Evolutionary conservation across 345 rosid genomes (phyloP), one percentile per base, ranked within the genome.

Genomic region (Ceriops decandra): DNA sequence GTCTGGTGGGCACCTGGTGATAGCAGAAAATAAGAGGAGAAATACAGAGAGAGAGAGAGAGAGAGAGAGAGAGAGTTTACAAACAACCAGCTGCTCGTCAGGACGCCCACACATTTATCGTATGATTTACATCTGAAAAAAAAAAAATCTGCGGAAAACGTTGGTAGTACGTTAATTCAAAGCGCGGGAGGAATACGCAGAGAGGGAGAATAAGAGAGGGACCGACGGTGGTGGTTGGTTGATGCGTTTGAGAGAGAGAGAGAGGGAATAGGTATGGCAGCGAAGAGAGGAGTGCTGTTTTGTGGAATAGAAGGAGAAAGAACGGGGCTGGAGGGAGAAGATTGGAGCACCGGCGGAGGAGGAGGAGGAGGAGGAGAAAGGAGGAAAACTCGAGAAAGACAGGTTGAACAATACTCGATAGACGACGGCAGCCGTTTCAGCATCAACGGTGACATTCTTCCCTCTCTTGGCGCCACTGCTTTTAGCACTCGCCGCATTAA

Each of bases 391-490:
- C 49, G 49, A 3, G 68, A 67, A 0, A 71, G 52, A 36, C 71
- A 68, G 8, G 62, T 59, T 24, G 83, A 82, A 54, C 66, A 36
- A n/a, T 33, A 68, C 32, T 72, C 85, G 17, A 33, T 51, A 52
- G 82, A 86, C 4, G 91, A 85, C 0, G 86, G 67, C 2, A 85
- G 95, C 79, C 85, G 73, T 19, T 85, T 82, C 60, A 90, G 96
- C 74, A 66, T 90, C 62, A 77, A 80, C 57, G 84, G 75, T 35
- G 89, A 83, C 17, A 73, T 92, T 59, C 83, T 92, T 19, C 98
- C 98, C 38, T 74, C 96, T 52, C 95, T 92, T 9, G 98, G 98
- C 3, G 83, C 84, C 47, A 73, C 81, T 31, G 67, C 60, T 62
- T 80, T 75, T n/a, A 71, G 75, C 62, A 60, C 60, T 54, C 87